phyloP scores from a whole-genome alignment of 2,329 filamentous ascomycete genomes.

The Zymoseptoria crescenta region DNA sequence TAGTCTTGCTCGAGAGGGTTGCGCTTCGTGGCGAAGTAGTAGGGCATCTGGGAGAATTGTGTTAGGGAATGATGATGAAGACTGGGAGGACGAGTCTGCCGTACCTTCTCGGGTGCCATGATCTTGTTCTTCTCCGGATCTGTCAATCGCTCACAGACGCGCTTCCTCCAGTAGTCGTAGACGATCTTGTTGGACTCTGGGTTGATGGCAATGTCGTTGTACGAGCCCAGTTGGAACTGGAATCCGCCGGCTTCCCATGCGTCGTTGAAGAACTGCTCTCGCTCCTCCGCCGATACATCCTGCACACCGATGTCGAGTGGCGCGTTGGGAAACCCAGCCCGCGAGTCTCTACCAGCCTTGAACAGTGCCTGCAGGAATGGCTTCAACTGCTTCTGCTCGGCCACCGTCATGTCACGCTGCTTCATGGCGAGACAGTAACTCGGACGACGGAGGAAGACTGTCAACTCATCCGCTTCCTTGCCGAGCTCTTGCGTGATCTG shows the following conservation, averaged over 20 bases:
- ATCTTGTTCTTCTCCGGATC: constrained; percentile 44
- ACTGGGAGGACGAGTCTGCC: constrained; percentile 19
- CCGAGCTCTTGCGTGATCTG: constrained; percentile 32
- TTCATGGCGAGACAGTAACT: constrained; percentile 58
- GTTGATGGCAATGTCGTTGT: constrained; percentile 45
- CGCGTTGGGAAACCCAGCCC: constrained; percentile 48
- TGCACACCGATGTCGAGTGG: constrained; percentile 45
- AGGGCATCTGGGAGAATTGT: constrained; percentile 15
- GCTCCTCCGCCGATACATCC: constrained; percentile 34
- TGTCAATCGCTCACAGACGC: constrained; percentile 42
- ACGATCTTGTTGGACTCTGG: constrained; percentile 43
- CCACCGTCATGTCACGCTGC: constrained; percentile 35
- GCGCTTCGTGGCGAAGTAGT: constrained; percentile 40
- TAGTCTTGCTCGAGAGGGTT: constrained; percentile 35
- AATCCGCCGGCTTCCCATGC: constrained; percentile 46
- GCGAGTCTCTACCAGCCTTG: constrained; percentile 26
- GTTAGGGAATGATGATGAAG: constrained; percentile 1
- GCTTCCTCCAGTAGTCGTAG: constrained; percentile 51
- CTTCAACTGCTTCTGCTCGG: constrained; percentile 45
- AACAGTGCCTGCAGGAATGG: constrained; percentile 43
- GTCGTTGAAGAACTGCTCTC: constrained; percentile 36
- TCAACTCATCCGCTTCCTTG: constrained; percentile 34
- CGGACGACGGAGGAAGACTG: constrained; percentile 59
- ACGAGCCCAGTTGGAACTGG: constrained; percentile 45
- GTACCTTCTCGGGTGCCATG: constrained; percentile 42